Evolutionary conservation across 805 yeast species (phyloP).

Genomic region (Wickerhamiella siamensis): DNA sequence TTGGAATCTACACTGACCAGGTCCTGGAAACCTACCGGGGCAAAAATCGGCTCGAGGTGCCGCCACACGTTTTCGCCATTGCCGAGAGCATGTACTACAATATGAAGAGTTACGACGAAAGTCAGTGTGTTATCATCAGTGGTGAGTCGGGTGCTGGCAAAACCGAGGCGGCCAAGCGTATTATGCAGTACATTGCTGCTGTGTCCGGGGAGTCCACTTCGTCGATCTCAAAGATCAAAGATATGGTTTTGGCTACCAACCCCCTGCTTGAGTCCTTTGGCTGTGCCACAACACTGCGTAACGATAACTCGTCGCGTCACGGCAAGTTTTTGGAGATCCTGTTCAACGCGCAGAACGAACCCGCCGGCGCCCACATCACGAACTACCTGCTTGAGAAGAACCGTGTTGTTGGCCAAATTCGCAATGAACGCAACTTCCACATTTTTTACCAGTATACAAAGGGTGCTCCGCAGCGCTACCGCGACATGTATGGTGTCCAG

Average conservation of each 20-base stretch:
- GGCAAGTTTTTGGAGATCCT: slow-evolving; percentile 87
- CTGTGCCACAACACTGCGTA: slow-evolving; percentile 82
- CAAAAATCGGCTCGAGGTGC: slow-evolving; percentile 86
- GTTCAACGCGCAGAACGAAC: slow-evolving; percentile 70
- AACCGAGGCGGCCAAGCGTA: slow-evolving; percentile 94
- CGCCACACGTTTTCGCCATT: slow-evolving; percentile 96
- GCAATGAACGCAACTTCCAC: slow-evolving; percentile 89
- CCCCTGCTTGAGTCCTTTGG: slow-evolving; percentile 85
- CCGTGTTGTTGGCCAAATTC: slow-evolving; percentile 90
- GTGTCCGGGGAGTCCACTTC: slow-evolving; percentile 59
- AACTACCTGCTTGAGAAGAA: slow-evolving; percentile 89
- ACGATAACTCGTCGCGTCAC: slow-evolving; percentile 81
- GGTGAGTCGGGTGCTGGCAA: slow-evolving; percentile 98
- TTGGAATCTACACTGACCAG: slow-evolving; percentile 84
- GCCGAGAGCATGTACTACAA: slow-evolving; percentile 96
- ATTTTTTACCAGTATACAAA: slow-evolving; percentile 93
- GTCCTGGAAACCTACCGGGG: slow-evolving; percentile 68
- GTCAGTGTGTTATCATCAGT: slow-evolving; percentile 92
- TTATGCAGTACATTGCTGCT: slow-evolving; percentile 88
- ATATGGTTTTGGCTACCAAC: slow-evolving; percentile 95
- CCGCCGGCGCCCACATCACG: slow-evolving; percentile 90
- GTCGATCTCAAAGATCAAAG: slow-evolving; percentile 74
- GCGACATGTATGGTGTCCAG: slow-evolving; percentile 79
- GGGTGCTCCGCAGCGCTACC: slow-evolving; percentile 71
- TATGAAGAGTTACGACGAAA: slow-evolving; percentile 84